Base-by-base conservation (phyloP, 2,329 filamentous ascomycete species). In the Phaeoacremonium minimum region DNA sequence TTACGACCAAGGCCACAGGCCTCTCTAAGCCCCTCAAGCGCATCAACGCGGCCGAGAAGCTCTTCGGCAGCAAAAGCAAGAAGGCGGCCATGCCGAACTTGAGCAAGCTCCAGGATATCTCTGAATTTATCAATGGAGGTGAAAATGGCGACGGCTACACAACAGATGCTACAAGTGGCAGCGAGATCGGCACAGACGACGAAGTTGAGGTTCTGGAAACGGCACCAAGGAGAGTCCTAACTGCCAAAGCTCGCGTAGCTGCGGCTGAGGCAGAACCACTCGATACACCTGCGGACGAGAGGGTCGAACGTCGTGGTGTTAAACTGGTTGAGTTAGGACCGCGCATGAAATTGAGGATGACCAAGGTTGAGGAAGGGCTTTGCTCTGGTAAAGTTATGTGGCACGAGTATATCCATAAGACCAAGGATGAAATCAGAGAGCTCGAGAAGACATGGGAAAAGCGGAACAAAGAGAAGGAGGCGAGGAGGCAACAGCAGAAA, bases 291-390 rank as follows among this genome's bases (percentile, higher is more conserved):
- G 60, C 71, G 43, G 66, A 64, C 22, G 51, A 64, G 47, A 70
- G 70, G 18, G 84, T 94, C 6, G 87, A 95, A 63, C 87, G 87
- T 50, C 80, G 88, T 30, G 90, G 87, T 0, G 87, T 98, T 15
- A 96, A 95, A 58, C 71, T 98, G 6, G 83, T 95, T 4, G 93
- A 98, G 63, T 68, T 98, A 1, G 93, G 93, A 1, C 93, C 93
- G 2, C 80, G 93, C 36, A 83, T 98, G 85, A 84, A 79, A 42
- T 67, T 98, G 28, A 80, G 91, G 19, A 70, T 98, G 63, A 90
- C 88, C 37, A 98, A 98, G 67, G 90, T 98, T 5, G 93, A 98
- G 56, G 93, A 98, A 50, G 93, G 91, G 2, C 64, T 97, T 6
- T 96, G 89, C 52, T 75, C 77, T 17, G 93, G 93, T 33, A 93